Evolutionary conservation across 108 stramenopile genomes (phyloP).

Genomic region (Stephanodiscus minutulus): DNA sequence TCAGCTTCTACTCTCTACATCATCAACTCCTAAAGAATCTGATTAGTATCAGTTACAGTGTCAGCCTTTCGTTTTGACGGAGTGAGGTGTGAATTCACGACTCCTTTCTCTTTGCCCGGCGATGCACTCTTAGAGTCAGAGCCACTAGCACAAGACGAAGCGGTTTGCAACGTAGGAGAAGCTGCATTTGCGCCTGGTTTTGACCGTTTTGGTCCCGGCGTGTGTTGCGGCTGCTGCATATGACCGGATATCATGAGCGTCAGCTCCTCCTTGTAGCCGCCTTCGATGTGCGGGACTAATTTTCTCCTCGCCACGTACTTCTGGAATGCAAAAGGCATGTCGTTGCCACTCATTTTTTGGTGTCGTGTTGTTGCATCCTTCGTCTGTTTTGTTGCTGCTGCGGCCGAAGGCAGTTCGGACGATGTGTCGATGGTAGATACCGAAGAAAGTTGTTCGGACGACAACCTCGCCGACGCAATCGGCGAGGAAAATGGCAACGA

Average conservation of each 20-base stretch:
- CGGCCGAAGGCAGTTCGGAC: not conserved
- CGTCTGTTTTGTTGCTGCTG: not conserved
- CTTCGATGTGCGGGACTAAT: slow-evolving; percentile 42
- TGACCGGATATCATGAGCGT: slow-evolving; percentile 53
- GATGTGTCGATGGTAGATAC: not conserved
- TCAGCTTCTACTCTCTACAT: no score
- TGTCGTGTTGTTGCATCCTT: not conserved
- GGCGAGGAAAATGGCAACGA: slow-evolving; percentile 39
- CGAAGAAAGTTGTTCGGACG: not conserved
- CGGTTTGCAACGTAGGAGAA: not conserved
- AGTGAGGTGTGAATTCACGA: not conserved
- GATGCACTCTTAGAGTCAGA: not conserved
- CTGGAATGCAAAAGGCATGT: slow-evolving; percentile 34
- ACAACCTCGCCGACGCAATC: not conserved
- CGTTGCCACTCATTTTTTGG: slow-evolving; percentile 5
- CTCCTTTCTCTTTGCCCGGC: not conserved
- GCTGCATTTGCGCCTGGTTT: not conserved
- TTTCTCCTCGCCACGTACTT: slow-evolving; percentile 42
- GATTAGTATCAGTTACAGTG: not conserved
- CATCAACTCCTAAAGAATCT: no score
- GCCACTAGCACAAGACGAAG: not conserved
- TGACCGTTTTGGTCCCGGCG: slow-evolving; percentile 8
- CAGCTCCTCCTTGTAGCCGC: slow-evolving; percentile 43
- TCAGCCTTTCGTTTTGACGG: not conserved
- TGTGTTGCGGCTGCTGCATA: slow-evolving; percentile 31